Conservation (phyloP, 495 filamentous ascomycete genomes). For the Sordaria brevicollis region DNA sequence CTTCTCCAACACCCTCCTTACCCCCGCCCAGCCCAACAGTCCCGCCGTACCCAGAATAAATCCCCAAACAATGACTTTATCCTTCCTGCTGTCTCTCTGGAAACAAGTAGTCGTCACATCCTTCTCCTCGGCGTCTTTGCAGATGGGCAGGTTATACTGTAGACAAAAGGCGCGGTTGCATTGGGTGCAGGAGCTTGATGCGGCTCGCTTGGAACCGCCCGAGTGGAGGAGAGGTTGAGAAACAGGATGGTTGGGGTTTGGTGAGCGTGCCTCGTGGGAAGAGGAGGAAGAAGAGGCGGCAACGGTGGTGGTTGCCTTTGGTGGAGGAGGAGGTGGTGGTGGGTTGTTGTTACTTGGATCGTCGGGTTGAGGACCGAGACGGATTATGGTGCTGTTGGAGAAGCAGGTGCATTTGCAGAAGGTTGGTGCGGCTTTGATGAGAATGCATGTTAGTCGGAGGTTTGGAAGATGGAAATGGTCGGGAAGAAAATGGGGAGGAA, state of each 20-base stretch:
- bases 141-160: slow-evolving; percentile 72
- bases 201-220: slow-evolving; percentile 7
- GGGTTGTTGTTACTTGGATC: slow-evolving; percentile 4
- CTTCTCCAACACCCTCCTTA: slow-evolving; percentile 42
- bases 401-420: slow-evolving; percentile 99
- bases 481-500: background rate
- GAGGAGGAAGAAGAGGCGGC: background rate
- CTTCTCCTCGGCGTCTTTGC: slow-evolving; percentile 72
- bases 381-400: slow-evolving; percentile 83
- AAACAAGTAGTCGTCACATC: slow-evolving; percentile 89
- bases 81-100: slow-evolving; percentile 83
- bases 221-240: background rate
- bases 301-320: slow-evolving; percentile 15
- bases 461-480: background rate
- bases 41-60: slow-evolving; percentile 85
- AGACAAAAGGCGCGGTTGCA: slow-evolving; percentile 91
- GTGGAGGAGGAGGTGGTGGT: slow-evolving; percentile 9
- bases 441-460: slow-evolving; percentile 4
- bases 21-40: slow-evolving; percentile 67
- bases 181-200: slow-evolving; percentile 52
- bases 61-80: slow-evolving; percentile 81
- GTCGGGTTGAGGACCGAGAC: slow-evolving; percentile 40
- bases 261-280: background rate
- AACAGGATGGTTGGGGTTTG: background rate
- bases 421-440: slow-evolving; percentile 50